These are phyloP conservation scores for Aspergillus sp. DNA, from an alignment of 2,329 filamentous ascomycete species.

Conservation along the genomic window DNA sequence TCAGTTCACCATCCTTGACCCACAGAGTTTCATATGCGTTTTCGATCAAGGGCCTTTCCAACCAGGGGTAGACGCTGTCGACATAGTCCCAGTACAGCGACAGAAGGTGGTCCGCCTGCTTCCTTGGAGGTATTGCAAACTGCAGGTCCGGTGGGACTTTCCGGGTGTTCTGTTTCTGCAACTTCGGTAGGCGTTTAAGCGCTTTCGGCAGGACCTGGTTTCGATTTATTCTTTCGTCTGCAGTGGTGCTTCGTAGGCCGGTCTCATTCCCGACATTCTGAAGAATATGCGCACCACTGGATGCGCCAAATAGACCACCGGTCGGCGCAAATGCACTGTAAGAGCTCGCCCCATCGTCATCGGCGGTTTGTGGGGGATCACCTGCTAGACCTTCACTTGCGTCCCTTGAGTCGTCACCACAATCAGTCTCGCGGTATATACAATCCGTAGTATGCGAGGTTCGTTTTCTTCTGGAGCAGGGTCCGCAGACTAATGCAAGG, in stretches of 20 bases:
- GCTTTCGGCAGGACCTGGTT: background rate
- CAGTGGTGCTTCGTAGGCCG: background rate
- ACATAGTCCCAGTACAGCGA: background rate
- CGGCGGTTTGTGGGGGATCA: no score
- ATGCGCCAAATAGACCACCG: background rate
- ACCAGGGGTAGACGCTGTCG: background rate
- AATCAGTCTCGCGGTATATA: background rate
- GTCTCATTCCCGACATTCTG: background rate
- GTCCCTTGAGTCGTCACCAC: background rate
- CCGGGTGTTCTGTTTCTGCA: background rate
- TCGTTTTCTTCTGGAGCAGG: constrained; percentile 9
- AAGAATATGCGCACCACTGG: background rate
- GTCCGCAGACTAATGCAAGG: constrained; percentile 9
- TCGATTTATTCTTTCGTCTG: background rate
- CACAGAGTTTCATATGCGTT: background rate
- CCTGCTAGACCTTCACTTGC: background rate
- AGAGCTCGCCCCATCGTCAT: background rate
- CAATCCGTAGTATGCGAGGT: background rate
- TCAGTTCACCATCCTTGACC: background rate
- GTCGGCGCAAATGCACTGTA: background rate
- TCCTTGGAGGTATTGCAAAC: background rate
- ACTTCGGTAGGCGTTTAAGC: background rate
- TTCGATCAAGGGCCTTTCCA: background rate
- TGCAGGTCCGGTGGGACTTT: background rate
- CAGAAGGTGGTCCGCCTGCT: background rate